Evolutionary conservation across 371 early-diverging fungal genomes (phyloP), one percentile per base, ranked within the genome.

Genomic region (Coemansia sp.): DNA sequence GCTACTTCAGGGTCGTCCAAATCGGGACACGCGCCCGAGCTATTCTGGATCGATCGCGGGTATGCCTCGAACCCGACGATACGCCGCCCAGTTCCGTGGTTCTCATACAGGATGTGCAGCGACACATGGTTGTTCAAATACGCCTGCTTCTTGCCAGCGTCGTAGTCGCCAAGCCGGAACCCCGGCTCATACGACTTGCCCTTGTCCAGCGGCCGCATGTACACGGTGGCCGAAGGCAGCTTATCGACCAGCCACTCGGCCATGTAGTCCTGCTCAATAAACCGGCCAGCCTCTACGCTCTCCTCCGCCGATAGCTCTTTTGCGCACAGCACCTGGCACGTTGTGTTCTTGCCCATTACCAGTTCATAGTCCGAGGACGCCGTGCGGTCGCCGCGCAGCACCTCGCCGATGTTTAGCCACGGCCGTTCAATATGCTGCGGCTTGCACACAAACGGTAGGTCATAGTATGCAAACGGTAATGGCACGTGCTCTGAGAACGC

Each of bases 361-460:
- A 84, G 67, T 79, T 79, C 61, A 40, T 80, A 82, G 49, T 81
- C 81, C 6, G 82, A 81, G 41, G 69, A 79, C 39, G 82, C 83
- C 34, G 92, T 83, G 5, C 93, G 83, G 62, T 94, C 94, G n/a
- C 94, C 94, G 39, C 89, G 84, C 42, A 94, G 79, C 9, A 91
- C 87, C 56, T 85, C 83, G 47, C 94, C 94, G 40, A 94, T 81
- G 68, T 85, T 86, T 53, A 89, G 81, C 78, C 85, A 81, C 16
- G 82, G 80, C 51, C 80, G 79, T 42, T 78, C 34, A 4, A 74
- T 70, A 33, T 68, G 80, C 38, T 86, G 83, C 34, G 71, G 78
- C 52, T 78, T 79, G 72, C 91, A 90, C 41, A 88, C 88, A 75
- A 92, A 91, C 14, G 82, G 82, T 36, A 87, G 70, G 69, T 83